Evolutionary conservation across 495 filamentous ascomycete genomes (phyloP).

Genomic region (Thozetella sp.): DNA sequence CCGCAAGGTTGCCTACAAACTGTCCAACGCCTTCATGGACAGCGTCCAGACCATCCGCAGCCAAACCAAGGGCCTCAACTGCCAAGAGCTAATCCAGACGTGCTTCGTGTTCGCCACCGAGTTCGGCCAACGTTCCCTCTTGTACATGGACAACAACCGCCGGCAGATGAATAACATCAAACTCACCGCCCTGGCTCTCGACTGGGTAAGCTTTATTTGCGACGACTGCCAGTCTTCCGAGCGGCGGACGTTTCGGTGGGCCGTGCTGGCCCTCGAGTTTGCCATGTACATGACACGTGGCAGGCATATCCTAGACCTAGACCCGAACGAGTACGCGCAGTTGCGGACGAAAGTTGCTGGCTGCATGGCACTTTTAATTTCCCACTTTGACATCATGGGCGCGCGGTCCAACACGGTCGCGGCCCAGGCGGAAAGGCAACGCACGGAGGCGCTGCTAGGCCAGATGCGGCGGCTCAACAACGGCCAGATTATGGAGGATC

Average conservation of each 20-base stretch:
- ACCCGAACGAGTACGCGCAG: slow-evolving; percentile 79
- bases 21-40: slow-evolving; percentile 99
- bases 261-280: slow-evolving; percentile 92
- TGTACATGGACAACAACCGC: slow-evolving; percentile 91
- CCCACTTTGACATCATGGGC: slow-evolving; percentile 99
- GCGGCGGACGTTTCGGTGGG: slow-evolving; percentile 95
- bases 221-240: slow-evolving; percentile 97
- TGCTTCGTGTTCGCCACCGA: slow-evolving; percentile 98
- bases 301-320: slow-evolving; percentile 84
- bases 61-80: slow-evolving; percentile 82
- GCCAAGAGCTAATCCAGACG: slow-evolving; percentile 96
- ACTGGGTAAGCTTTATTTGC: slow-evolving; percentile 97
- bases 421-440: slow-evolving; percentile 77
- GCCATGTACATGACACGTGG: slow-evolving; percentile 96
- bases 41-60: slow-evolving; percentile 89
- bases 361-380: slow-evolving; percentile 97
- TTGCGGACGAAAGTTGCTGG: slow-evolving; percentile 89
- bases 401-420: slow-evolving; percentile 83
- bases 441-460: slow-evolving; percentile 75
- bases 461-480: slow-evolving; percentile 75
- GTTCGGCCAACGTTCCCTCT: slow-evolving; percentile 90
- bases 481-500: slow-evolving; percentile 77
- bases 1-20: slow-evolving; percentile 91
- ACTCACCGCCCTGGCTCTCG: slow-evolving; percentile 86
- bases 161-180: slow-evolving; percentile 96